phyloP scores from a whole-genome alignment of 116 monocot species.

The Zostera marina region DNA sequence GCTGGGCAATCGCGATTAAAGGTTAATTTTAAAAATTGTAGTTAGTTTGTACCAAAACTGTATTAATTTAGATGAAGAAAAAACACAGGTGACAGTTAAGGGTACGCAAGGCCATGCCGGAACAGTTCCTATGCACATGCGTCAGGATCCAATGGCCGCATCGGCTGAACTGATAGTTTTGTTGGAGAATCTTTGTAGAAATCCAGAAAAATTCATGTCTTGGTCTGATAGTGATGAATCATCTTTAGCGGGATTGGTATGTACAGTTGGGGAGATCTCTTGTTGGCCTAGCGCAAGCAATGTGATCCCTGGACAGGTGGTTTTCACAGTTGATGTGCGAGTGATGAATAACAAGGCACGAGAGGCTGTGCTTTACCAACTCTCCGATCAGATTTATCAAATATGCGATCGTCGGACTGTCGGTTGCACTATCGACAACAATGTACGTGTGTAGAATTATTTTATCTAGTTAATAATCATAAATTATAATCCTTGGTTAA shows the following conservation, averaged over 20 bases:
- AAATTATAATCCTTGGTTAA: too few species aligned
- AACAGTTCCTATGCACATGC: conserved; percentile 83
- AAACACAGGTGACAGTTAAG: conserved; percentile 32
- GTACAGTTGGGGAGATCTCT: conserved; percentile 82
- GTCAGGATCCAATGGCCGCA: conserved; percentile 86
- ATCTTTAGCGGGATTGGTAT: conserved; percentile 68
- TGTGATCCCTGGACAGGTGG: conserved; percentile 93
- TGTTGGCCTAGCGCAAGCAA: conserved; percentile 94
- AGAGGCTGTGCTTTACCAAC: conserved; percentile 43
- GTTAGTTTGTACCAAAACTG: too few species aligned
- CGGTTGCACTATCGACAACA: conserved; percentile 52
- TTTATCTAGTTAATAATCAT: too few species aligned
- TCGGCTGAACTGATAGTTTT: conserved; percentile 69
- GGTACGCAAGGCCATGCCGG: conserved; percentile 93
- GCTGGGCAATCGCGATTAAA: conserved; percentile 85
- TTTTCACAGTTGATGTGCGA: conserved; percentile 70
- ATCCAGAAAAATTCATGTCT: conserved; percentile 49
- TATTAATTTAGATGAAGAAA: too few species aligned
- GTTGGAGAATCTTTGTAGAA: conserved; percentile 64
- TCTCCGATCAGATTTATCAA: conserved; percentile 30
- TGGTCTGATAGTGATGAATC: conserved; percentile 37
- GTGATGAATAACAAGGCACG: conserved; percentile 51
- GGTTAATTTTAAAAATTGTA: conserved; percentile 28
- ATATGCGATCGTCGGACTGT: conserved; percentile 52
- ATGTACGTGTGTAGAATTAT: too few species aligned